phyloP scores from a whole-genome alignment of 257 asterid species.

The Solanum chiquidenum region DNA sequence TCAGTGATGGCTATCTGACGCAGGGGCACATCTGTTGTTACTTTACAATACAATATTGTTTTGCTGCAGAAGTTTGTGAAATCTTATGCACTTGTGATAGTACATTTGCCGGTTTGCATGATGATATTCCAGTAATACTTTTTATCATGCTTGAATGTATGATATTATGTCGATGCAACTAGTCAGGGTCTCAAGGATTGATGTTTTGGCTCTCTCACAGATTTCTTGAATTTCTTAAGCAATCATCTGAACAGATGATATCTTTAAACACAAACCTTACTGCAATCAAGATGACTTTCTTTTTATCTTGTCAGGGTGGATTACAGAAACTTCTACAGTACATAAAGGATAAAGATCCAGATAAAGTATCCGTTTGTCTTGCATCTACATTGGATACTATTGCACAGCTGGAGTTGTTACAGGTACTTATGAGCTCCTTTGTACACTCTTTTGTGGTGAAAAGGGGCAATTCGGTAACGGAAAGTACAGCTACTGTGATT shows the following conservation, averaged over 20 bases:
- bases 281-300: background rate
- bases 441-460: background rate
- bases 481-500: background rate
- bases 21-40: background rate
- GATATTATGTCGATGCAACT: background rate
- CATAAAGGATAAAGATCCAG: slow-evolving; percentile 75
- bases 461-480: background rate
- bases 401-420: slow-evolving; percentile 84
- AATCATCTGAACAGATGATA: background rate
- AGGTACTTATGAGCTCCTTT: slow-evolving; percentile 39
- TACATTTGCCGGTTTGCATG: background rate
- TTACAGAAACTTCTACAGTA: slow-evolving; percentile 57
- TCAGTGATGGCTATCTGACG: background rate
- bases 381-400: slow-evolving; percentile 74
- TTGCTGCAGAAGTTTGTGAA: background rate
- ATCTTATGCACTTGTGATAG: background rate
- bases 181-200: background rate
- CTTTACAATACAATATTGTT: background rate
- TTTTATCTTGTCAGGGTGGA: slow-evolving; percentile 56
- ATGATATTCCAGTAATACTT: background rate
- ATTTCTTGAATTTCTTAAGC: background rate
- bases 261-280: background rate
- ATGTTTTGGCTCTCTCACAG: background rate
- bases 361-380: slow-evolving; percentile 73
- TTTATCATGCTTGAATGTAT: background rate